Evolutionary conservation across 2,329 filamentous ascomycete genomes (phyloP), one percentile per base, ranked within the genome.

Genomic region (Coniochaeta ligniaria): DNA sequence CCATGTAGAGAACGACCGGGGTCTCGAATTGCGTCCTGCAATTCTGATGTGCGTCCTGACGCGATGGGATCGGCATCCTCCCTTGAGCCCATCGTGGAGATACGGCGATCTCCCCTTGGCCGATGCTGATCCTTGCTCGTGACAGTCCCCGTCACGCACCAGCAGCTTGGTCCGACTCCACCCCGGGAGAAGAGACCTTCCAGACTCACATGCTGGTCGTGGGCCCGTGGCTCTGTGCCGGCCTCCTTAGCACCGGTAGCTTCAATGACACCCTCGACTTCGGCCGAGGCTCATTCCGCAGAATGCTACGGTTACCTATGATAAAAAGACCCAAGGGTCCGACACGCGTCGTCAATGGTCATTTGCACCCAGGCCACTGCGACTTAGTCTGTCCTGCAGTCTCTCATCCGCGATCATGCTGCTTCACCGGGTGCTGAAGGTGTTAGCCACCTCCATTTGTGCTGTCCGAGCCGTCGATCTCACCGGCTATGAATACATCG

Each of bases 401-500:
- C 14, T 16, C 54, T 20, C 20, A 6, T 57, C 28, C 31, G 31
- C 54, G 17, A 36, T 17, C 54, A 57, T 57, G 54, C 12, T 57
- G 54, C 17, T 36, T 16, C 54, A 24, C 14, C 28, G 22, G 31
- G 31, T 36, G 2, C 5, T 57, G 26, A 14, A 31, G 4, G 31
- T 57, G 4, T 28, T 57, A 24, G 54, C 54, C 31, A 22, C 54
- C 5, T 20, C 31, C 6, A 16, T 57, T 6, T 57, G n/a, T 11
- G 20, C 20, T 3, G 54, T 26, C 28, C n/a, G 7, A 3, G 54
- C 54, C n/a, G 54, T 57, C 35, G 33, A 57, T 14, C 54, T 57
- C 35, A 24, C 31, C 9, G 54, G 54, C 35, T 57, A 57, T 38
- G 54, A 57, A 62, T 88, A 85, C 71, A 75, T 88, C 31, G 78